Base-by-base conservation (phyloP, 768 basidiomycete genomes). In the Podaxis carcinomalis region DNA sequence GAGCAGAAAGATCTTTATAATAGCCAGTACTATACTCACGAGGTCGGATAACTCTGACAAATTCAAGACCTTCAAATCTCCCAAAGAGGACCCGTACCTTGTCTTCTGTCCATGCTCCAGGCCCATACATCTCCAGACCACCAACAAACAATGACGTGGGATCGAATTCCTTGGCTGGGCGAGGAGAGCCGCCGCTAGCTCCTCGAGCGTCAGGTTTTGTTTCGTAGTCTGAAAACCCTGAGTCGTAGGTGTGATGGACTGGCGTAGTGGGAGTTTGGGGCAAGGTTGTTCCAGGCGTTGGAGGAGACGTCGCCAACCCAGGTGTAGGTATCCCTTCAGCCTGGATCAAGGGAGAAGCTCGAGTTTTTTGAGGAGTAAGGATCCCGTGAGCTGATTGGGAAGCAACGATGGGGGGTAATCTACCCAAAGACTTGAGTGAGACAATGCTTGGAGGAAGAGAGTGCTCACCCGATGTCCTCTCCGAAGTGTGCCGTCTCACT, bases 71-170 rank as follows among this genome's bases (percentile, higher is more conserved):
- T 9, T 86, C 88, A 66, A 85, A 92, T 67, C 78, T 80, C 21
- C 77, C 75, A 68, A 93, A 93, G 50, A 89, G 76, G 5, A 69
- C 67, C 32, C 72, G 75, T 36, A 93, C 76, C 63, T 80, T 86
- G 7, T 76, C 77, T 67, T 92, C 89, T 49, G 86, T 81, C 91
- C 90, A 92, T 5, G 83, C 82, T 27, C 77, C 76, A 2, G 84
- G 78, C 4, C 85, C 87, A 65, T 77, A 78, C 67, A 84, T 80
- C 65, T 88, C 86, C 47, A 93, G 77, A 4, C 89, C 89, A 5
- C 91, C 90, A 28, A 92, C 87, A 68, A 92, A 92, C 28, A 93
- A 76, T 1, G 88, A 85, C 2, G 79, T 83, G 0, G 86, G 87
- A 68, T 92, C 89, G 13, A 87, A 69, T 23, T 80, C 77, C 58